Percentiles rank a stretch among this genome's conserved stretches.
These are phyloP conservation scores for Hymenoscyphus infarciens DNA, from an alignment of 2,329 filamentous ascomycete genomes.

Conservation along the genomic window DNA sequence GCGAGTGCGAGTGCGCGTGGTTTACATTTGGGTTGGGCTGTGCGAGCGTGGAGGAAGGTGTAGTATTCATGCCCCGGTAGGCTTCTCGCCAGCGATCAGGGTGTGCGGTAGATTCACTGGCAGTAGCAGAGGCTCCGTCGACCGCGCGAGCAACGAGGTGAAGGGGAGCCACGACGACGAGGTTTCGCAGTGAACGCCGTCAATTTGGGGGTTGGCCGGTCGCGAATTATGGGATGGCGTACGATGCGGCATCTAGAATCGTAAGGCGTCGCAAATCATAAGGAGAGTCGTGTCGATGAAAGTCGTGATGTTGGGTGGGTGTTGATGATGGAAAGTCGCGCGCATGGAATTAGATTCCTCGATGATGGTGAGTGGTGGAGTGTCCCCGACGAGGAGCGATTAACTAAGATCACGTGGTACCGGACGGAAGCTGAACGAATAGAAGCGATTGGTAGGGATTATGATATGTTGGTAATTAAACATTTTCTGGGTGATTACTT, in stretches of 20 bases:
- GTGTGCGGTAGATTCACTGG: conserved; percentile 43
- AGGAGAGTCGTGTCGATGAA: not conserved
- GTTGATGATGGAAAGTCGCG: conserved; percentile 3
- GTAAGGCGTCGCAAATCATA: conserved; percentile 4
- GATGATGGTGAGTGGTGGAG: conserved; percentile 1
- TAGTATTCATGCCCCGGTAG: conserved; percentile 53
- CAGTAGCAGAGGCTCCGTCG: not conserved
- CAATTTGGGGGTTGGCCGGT: not conserved
- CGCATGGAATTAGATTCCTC: not conserved
- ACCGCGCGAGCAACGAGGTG: conserved; percentile 48
- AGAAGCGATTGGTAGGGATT: not conserved
- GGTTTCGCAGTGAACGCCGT: not conserved
- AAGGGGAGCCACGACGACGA: conserved; percentile 50
- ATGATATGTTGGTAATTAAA: not conserved
- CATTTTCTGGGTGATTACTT: not conserved
- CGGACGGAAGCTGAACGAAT: not conserved
- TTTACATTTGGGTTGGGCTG: conserved; percentile 40
- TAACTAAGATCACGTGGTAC: not conserved
- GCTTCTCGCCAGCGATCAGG: conserved; percentile 55
- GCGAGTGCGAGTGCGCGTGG: not conserved
- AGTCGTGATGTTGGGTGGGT: not conserved
- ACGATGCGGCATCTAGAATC: conserved; percentile 8
- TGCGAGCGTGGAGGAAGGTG: conserved; percentile 58
- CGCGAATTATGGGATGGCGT: not conserved
- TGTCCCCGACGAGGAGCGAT: not conserved